Percentiles rank a stretch among this genome's conserved stretches.
These are phyloP conservation scores for Colletotrichum sp. DNA, from an alignment of 2,329 filamentous ascomycete genomes.

Conservation along the genomic window DNA sequence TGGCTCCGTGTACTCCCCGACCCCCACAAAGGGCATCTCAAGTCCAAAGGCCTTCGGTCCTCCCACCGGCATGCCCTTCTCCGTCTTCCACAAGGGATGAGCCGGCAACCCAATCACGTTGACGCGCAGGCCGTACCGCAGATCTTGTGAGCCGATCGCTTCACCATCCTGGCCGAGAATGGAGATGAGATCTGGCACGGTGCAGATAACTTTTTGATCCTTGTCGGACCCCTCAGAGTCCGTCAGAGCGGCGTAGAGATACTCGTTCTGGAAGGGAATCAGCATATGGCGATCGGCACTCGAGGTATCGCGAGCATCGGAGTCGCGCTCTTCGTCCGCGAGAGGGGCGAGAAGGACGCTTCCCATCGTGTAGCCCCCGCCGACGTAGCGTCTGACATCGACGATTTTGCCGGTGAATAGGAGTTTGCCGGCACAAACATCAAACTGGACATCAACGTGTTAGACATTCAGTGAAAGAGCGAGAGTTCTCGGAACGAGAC, in stretches of 20 bases:
- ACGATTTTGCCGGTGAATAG: slow-evolving; percentile 45
- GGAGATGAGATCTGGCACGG: slow-evolving; percentile 40
- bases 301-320: slow-evolving; percentile 11
- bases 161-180: slow-evolving; percentile 48
- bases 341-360: slow-evolving; percentile 37
- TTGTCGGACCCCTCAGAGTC: slow-evolving; percentile 33
- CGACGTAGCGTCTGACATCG: slow-evolving; percentile 41
- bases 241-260: slow-evolving; percentile 38
- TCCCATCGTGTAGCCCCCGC: slow-evolving; percentile 46
- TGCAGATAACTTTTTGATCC: slow-evolving; percentile 35
- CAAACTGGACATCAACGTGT: slow-evolving; percentile 8
- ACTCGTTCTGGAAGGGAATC: slow-evolving; percentile 49
- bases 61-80: slow-evolving; percentile 35
- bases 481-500: not conserved
- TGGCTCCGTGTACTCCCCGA: not conserved
- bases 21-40: slow-evolving; percentile 26
- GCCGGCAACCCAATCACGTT: slow-evolving; percentile 54
- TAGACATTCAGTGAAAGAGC: not conserved
- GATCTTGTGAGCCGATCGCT: slow-evolving; percentile 53
- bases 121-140: slow-evolving; percentile 55
- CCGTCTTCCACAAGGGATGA: slow-evolving; percentile 53
- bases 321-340: slow-evolving; percentile 29
- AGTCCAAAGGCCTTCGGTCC: slow-evolving; percentile 38
- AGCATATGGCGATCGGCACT: slow-evolving; percentile 33
- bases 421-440: slow-evolving; percentile 34